A percentile compares a stretch with the other conserved stretches of the same genome.
Evolutionary conservation across 2,329 filamentous ascomycete genomes (phyloP).

Genomic region (Cladophialophora carrionii): DNA sequence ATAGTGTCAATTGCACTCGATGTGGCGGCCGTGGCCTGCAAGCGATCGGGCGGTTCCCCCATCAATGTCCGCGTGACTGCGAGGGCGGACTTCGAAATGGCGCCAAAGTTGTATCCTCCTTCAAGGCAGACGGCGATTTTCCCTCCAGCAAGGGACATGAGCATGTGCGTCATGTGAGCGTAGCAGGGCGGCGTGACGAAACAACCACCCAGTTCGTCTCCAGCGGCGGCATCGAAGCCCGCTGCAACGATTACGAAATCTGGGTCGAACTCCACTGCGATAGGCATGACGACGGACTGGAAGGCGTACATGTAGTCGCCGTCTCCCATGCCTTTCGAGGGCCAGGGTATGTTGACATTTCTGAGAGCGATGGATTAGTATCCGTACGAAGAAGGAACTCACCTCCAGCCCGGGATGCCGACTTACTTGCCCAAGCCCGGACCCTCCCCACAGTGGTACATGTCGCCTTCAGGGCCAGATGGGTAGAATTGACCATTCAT

Average conservation of each 20-base stretch:
- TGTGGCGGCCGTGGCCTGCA: slow-evolving; percentile 54
- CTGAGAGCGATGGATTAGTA: slow-evolving; percentile 41
- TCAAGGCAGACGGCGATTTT: slow-evolving; percentile 92
- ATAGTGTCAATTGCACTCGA: slow-evolving; percentile 60
- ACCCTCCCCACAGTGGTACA: slow-evolving; percentile 62
- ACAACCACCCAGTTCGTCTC: slow-evolving; percentile 89
- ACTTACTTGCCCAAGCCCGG: slow-evolving; percentile 59
- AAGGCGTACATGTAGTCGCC: slow-evolving; percentile 96
- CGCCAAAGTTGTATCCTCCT: slow-evolving; percentile 90
- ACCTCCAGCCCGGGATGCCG: neutral
- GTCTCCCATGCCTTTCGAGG: slow-evolving; percentile 78
- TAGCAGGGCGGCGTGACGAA: slow-evolving; percentile 91
- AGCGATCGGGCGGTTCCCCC: slow-evolving; percentile 80
- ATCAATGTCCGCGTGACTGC: slow-evolving; percentile 91
- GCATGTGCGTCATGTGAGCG: slow-evolving; percentile 98
- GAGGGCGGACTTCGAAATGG: slow-evolving; percentile 89
- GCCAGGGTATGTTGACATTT: slow-evolving; percentile 73
- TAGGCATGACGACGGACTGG: slow-evolving; percentile 94
- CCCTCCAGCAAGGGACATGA: slow-evolving; percentile 89
- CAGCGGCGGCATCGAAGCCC: slow-evolving; percentile 92
- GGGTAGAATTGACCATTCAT: slow-evolving; percentile 85
- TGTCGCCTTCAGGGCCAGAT: slow-evolving; percentile 60
- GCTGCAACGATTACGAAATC: slow-evolving; percentile 94
- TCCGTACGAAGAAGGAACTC: slow-evolving; percentile 4
- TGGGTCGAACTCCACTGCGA: slow-evolving; percentile 88